Percentiles rank a stretch among this genome's conserved stretches.
These are phyloP conservation scores for Aspergillus fumigatus DNA, from an alignment of 2,329 filamentous ascomycete genomes.

Conservation along the genomic window DNA sequence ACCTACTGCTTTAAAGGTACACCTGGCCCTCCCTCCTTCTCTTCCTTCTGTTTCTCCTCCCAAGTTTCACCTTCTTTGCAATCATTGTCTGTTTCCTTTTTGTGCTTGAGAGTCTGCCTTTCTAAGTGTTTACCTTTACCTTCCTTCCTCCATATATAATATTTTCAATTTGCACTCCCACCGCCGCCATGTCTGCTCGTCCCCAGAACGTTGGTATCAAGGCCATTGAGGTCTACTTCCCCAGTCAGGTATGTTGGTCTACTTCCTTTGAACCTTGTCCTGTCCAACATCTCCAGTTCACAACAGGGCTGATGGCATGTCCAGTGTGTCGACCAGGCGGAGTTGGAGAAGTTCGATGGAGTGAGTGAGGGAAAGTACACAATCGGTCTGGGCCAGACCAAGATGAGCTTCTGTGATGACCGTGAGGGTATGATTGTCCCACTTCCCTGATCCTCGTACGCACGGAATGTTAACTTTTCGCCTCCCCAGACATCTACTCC, in stretches of 20 bases:
- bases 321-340: slow-evolving; percentile 77
- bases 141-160: slow-evolving; percentile 6
- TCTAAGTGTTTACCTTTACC: slow-evolving; percentile 2
- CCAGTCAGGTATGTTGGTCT: slow-evolving; percentile 65
- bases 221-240: slow-evolving; percentile 87
- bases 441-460: neutral
- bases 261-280: neutral
- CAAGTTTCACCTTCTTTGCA: neutral
- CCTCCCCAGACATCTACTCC: slow-evolving; percentile 72
- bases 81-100: neutral
- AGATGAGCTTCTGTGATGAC: slow-evolving; percentile 90
- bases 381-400: slow-evolving; percentile 84
- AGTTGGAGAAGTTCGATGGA: slow-evolving; percentile 83
- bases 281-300: slow-evolving; percentile 7
- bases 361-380: slow-evolving; percentile 81
- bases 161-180: slow-evolving; percentile 10
- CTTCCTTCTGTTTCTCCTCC: slow-evolving; percentile 7
- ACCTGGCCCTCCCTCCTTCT: slow-evolving; percentile 8
- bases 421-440: slow-evolving; percentile 62
- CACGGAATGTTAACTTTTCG: slow-evolving; percentile 5
- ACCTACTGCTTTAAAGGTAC: neutral
- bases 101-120: neutral
- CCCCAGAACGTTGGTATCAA: slow-evolving; percentile 89
- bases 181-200: slow-evolving; percentile 62
- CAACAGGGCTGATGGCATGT: slow-evolving; percentile 11